Evolutionary conservation across 768 basidiomycete genomes (phyloP).

Genomic region (Strobilomyces confusus): DNA sequence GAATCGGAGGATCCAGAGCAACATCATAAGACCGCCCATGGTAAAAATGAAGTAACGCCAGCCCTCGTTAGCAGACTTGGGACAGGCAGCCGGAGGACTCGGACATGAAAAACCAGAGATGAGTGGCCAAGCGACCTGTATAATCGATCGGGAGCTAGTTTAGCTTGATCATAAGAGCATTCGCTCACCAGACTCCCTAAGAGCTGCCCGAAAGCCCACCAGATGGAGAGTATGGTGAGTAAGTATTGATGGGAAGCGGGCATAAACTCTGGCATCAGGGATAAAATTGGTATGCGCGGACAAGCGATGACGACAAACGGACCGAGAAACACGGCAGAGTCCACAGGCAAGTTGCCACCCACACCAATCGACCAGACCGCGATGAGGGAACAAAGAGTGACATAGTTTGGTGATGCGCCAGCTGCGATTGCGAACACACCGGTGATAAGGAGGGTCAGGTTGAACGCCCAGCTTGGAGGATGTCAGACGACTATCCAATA

Average conservation of each 20-base stretch:
- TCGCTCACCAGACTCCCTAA: constrained; percentile 45
- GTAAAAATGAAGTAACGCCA: constrained; percentile 76
- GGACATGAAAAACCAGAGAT: constrained; percentile 66
- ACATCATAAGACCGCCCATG: constrained; percentile 67
- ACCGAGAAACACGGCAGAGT: constrained; percentile 75
- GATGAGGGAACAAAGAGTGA: constrained; percentile 48
- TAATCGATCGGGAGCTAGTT: not conserved
- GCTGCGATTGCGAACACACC: constrained; percentile 63
- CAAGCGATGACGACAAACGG: constrained; percentile 11
- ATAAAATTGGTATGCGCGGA: not conserved
- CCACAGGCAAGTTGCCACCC: constrained; percentile 72
- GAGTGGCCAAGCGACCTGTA: constrained; percentile 67
- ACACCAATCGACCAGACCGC: constrained; percentile 65
- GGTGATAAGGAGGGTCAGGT: constrained; percentile 65
- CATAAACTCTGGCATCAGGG: constrained; percentile 48
- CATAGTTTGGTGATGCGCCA: constrained; percentile 53
- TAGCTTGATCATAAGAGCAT: not conserved
- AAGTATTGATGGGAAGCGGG: constrained; percentile 74
- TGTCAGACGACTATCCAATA: constrained; percentile 4
- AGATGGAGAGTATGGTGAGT: constrained; percentile 68
- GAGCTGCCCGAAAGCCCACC: constrained; percentile 79
- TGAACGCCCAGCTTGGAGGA: constrained; percentile 54
- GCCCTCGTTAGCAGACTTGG: constrained; percentile 54
- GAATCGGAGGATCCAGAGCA: constrained; percentile 60
- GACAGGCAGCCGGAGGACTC: constrained; percentile 44